Percentiles rank a stretch among this genome's conserved stretches.
These are phyloP conservation scores for Epichloe typhina DNA, from an alignment of 2,329 filamentous ascomycete genomes.

Conservation along the genomic window DNA sequence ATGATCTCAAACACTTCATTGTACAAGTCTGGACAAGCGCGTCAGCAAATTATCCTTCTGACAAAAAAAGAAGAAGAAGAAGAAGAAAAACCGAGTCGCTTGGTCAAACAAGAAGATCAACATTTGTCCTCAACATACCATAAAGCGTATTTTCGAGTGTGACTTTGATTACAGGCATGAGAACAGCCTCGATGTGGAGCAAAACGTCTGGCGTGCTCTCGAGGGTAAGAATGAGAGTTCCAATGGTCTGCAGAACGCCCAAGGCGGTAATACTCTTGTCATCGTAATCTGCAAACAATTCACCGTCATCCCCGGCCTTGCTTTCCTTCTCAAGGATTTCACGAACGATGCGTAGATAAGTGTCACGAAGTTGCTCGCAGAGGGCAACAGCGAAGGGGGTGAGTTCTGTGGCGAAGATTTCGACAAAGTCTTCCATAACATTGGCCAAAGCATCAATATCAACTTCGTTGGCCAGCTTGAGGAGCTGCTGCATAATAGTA, in stretches of 20 bases:
- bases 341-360: conserved; percentile 83
- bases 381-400: conserved; percentile 94
- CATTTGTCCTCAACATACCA: conserved; percentile 33
- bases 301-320: conserved; percentile 61
- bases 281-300: conserved; percentile 81
- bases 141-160: conserved; percentile 97
- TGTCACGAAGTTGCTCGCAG: conserved; percentile 90
- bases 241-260: conserved; percentile 93
- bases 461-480: conserved; percentile 94
- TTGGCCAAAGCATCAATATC: conserved; percentile 95
- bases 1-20: conserved; percentile 99
- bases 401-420: conserved; percentile 92
- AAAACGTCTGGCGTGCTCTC: conserved; percentile 96
- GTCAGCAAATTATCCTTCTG: background rate
- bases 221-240: conserved; percentile 87
- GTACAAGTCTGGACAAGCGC: conserved; percentile 58
- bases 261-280: conserved; percentile 98
- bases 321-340: conserved; percentile 83
- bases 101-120: too few species aligned
- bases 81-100: too few species aligned
- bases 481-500: conserved; percentile 96
- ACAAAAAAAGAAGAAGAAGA: too few species aligned
- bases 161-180: conserved; percentile 94
- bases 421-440: conserved; percentile 99
- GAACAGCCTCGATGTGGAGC: conserved; percentile 81